Evolutionary conservation across 1,284 basidiomycete genomes (phyloP), one percentile per base, ranked within the genome.

Genomic region (Ustilago trichophora): DNA sequence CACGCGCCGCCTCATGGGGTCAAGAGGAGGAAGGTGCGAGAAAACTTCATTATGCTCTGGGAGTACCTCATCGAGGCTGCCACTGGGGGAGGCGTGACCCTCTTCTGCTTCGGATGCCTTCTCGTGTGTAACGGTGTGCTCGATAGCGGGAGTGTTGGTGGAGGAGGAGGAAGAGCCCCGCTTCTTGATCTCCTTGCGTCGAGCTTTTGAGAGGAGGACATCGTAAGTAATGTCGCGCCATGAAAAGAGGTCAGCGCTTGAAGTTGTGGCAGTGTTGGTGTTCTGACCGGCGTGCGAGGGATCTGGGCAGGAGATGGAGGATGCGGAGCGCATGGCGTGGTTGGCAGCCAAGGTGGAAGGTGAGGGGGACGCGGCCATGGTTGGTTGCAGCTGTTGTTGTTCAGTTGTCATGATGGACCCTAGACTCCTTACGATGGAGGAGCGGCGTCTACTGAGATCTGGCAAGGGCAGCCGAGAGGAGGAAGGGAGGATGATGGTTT

Each of bases 171-270:
- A 16, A 13, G 33, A 11, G 10, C 38, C 41, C 7, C 33, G 19
- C 34, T 48, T 37, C 37, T 54, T 57, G 57, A 64, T 64, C 41
- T 64, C 47, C 15, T 75, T 72, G 38, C 69, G 59, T 36, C 63
- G 51, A 2, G 60, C 54, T 32, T 69, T 64, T 15, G 70, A 60
- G 24, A 75, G 55, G 9, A 72, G 55, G 5, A 75, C 72, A 35
- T 75, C 73, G 40, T 73, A 75, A 34, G 60, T 65, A 42, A 75
- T 71, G 44, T 71, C 54, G 10, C 27, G 38, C 73, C 73, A 75
- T 12, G 55, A 66, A 25, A 73, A 62, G 25, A 37, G 21, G n/a
- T 43, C 42, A 15, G 18, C 25, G 12, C 19, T 12, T 8, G 52
- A 48, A 18, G 22, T 22, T 6, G 37, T 36, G 8, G 25, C 22